A percentile compares a stretch with the other conserved stretches of the same genome.
phyloP scores from a whole-genome alignment of 495 filamentous ascomycete genomes.

The Pseudevernia furfuracea region DNA sequence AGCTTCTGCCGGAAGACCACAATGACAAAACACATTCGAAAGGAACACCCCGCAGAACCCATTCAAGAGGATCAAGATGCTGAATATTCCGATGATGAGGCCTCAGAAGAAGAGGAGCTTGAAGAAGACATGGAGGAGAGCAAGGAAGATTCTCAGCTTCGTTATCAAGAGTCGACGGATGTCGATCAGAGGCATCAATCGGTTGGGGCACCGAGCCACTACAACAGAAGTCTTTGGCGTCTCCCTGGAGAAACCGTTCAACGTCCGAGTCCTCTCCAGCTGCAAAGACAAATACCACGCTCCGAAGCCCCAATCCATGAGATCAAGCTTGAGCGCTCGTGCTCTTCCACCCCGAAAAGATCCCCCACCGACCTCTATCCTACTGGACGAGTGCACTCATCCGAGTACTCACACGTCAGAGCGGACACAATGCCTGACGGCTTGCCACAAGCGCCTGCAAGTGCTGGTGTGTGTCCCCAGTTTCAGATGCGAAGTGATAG shows the following conservation, averaged over 20 bases:
- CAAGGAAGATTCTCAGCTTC: conserved; percentile 19
- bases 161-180: conserved; percentile 5
- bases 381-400: background rate
- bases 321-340: conserved; percentile 21
- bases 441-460: conserved; percentile 1
- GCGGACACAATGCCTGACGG: conserved; percentile 4
- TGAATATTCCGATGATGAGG: conserved; percentile 21
- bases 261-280: conserved; percentile 8
- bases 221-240: conserved; percentile 20
- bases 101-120: conserved; percentile 29
- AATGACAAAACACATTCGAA: conserved; percentile 62
- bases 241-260: conserved; percentile 21
- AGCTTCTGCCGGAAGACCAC: conserved; percentile 88
- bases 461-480: background rate
- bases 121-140: conserved; percentile 36
- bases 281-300: conserved; percentile 3
- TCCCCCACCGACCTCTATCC: conserved; percentile 13
- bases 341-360: conserved; percentile 16
- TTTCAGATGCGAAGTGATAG: conserved; percentile 2
- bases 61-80: conserved; percentile 20
- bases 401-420: conserved; percentile 7
- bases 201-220: conserved; percentile 14
- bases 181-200: conserved; percentile 8
- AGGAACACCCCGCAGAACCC: conserved; percentile 23
- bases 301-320: conserved; percentile 12